phyloP scores from a whole-genome alignment of 208 protist species.

The Tritrichomonas foetus region DNA sequence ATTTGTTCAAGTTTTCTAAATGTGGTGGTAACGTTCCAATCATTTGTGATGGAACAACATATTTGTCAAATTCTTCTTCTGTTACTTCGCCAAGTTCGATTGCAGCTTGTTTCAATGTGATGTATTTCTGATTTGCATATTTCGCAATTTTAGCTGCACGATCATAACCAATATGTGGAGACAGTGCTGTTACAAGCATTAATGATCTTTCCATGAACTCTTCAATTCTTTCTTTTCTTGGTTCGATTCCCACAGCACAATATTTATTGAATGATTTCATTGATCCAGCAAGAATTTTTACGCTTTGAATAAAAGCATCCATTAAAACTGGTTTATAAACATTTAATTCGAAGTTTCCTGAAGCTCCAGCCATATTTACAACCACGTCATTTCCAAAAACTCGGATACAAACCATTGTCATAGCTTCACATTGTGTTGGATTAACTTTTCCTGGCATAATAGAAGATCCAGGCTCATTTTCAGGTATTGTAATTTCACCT shows the following conservation, averaged over 20 bases:
- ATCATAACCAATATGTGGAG: conserved; percentile 76
- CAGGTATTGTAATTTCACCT: conserved; percentile 63
- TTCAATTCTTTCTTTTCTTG: conserved; percentile 64
- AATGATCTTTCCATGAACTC: conserved; percentile 64
- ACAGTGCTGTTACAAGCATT: conserved; percentile 80
- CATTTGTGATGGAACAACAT: conserved; percentile 43
- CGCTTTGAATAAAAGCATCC: conserved; percentile 62
- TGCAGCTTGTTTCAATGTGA: conserved; percentile 47
- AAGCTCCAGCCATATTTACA: conserved; percentile 65
- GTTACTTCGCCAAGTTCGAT: neutral
- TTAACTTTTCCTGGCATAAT: conserved; percentile 87
- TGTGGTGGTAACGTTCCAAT: no score
- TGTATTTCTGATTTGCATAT: conserved; percentile 43
- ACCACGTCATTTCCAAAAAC: conserved; percentile 72
- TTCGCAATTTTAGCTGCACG: conserved; percentile 47
- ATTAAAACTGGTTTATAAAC: conserved; percentile 81
- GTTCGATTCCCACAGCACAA: conserved; percentile 69
- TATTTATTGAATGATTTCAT: conserved; percentile 64
- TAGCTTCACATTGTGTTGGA: conserved; percentile 75
- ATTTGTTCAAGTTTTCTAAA: no score
- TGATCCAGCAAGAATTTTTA: conserved; percentile 68
- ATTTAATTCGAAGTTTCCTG: conserved; percentile 79
- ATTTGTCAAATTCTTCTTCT: conserved; percentile 48
- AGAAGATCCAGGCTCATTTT: conserved; percentile 75
- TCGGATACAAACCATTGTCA: conserved; percentile 78